phyloP scores from a whole-genome alignment of 1,284 basidiomycete species.

The Cryptococcus maquisensis region DNA sequence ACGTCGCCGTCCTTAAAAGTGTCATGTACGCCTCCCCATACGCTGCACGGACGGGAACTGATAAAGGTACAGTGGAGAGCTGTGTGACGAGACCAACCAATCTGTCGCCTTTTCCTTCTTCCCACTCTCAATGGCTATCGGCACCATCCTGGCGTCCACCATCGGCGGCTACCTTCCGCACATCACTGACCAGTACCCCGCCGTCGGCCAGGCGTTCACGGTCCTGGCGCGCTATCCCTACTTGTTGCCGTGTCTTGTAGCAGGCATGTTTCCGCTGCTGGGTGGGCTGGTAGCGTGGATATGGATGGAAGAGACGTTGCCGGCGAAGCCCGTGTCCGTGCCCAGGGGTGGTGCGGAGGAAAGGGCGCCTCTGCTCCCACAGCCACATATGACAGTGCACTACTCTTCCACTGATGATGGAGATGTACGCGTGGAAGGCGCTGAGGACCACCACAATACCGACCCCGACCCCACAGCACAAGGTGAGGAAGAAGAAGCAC shows the following conservation, averaged over 20 bases:
- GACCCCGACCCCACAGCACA: not conserved
- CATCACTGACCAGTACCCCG: constrained; percentile 7
- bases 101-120: constrained; percentile 38
- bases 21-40: constrained; percentile 21
- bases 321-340: constrained; percentile 2
- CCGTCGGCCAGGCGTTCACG: constrained; percentile 19
- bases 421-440: constrained; percentile 1
- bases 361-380: not conserved
- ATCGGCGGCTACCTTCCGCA: constrained; percentile 33
- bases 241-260: constrained; percentile 30
- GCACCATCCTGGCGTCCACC: constrained; percentile 32
- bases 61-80: constrained; percentile 23
- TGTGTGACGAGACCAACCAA: constrained; percentile 39
- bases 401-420: constrained; percentile 5
- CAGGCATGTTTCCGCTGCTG: constrained; percentile 26
- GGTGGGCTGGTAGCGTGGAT: constrained; percentile 22
- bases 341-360: too few relatives aligned
- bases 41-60: not conserved
- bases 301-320: constrained; percentile 14
- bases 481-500: constrained; percentile 4
- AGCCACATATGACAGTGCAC: not conserved
- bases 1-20: constrained; percentile 38
- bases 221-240: constrained; percentile 31
- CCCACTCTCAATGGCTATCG: constrained; percentile 36
- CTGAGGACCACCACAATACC: not conserved